Evolutionary conservation across 2,329 filamentous ascomycete species (phyloP).

Genomic region (Raffaelea deltoideospora): DNA sequence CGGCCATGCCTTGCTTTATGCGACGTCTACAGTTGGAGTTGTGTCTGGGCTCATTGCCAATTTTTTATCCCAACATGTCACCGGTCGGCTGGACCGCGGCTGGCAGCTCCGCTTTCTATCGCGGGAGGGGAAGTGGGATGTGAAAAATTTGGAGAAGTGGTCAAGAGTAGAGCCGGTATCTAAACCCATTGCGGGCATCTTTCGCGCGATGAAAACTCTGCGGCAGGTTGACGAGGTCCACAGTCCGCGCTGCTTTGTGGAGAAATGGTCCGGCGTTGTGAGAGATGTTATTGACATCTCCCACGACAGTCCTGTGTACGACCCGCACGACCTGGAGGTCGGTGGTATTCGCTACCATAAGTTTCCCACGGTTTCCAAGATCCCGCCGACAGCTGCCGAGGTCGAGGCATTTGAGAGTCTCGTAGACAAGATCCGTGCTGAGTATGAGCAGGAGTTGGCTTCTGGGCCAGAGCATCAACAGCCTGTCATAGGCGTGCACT

Average conservation of each 20-base stretch:
- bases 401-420: constrained; percentile 38
- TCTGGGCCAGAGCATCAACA: constrained; percentile 24
- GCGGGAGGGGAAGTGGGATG: constrained; percentile 90
- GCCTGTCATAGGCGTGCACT: constrained; percentile 86
- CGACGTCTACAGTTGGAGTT: constrained; percentile 57
- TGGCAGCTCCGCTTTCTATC: constrained; percentile 88
- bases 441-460: constrained; percentile 25
- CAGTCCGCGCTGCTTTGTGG: constrained; percentile 57
- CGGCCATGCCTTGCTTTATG: constrained; percentile 73
- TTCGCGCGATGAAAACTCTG: constrained; percentile 85
- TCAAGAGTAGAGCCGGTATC: constrained; percentile 65
- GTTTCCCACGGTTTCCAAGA: constrained; percentile 82
- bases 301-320: constrained; percentile 81
- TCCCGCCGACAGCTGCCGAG: constrained; percentile 51
- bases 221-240: constrained; percentile 77
- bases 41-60: constrained; percentile 70
- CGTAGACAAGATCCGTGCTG: constrained; percentile 43
- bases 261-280: constrained; percentile 50
- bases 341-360: constrained; percentile 64
- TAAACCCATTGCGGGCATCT: constrained; percentile 59
- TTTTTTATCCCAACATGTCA: constrained; percentile 63
- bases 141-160: constrained; percentile 94
- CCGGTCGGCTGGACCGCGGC: constrained; percentile 61
- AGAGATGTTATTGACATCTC: constrained; percentile 79
- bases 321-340: constrained; percentile 53